Conservation (phyloP, 2,329 filamentous ascomycete species). For the Cadophora luteo-olivacea region DNA sequence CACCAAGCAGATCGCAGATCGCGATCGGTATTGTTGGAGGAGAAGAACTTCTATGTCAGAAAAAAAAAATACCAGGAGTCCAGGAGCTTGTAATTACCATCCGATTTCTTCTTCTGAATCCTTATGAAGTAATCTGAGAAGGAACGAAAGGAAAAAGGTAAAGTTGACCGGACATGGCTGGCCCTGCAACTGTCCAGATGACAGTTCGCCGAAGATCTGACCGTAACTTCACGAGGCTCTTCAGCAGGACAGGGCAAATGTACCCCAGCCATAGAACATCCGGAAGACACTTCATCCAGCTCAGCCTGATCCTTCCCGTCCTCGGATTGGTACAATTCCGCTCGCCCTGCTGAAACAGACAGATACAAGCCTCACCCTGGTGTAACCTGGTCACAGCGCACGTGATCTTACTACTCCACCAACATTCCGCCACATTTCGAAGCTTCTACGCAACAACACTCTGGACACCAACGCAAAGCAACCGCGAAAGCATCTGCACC, state of each 20-base stretch:
- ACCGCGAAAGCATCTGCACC: neutral
- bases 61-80: neutral
- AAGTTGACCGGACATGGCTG: too few relatives aligned
- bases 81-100: neutral
- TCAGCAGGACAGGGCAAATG: neutral
- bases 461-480: too few relatives aligned
- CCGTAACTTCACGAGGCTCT: neutral
- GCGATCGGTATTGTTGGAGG: neutral
- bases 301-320: conserved; percentile 13
- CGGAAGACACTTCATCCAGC: conserved; percentile 16
- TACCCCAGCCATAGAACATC: neutral
- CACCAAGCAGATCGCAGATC: neutral
- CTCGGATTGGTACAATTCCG: neutral
- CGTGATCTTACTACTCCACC: neutral
- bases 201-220: neutral
- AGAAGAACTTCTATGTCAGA: neutral
- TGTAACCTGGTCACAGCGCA: neutral
- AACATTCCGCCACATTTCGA: neutral
- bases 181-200: too few relatives aligned
- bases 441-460: neutral
- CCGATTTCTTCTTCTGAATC: neutral
- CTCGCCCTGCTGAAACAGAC: conserved; percentile 7
- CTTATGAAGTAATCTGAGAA: too few relatives aligned
- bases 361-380: neutral
- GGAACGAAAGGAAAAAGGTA: neutral